Percentiles rank a stretch among this genome's conserved stretches.
These are phyloP conservation scores for Endotrypanum monterogeii DNA, from an alignment of 208 protist species.

Conservation along the genomic window DNA sequence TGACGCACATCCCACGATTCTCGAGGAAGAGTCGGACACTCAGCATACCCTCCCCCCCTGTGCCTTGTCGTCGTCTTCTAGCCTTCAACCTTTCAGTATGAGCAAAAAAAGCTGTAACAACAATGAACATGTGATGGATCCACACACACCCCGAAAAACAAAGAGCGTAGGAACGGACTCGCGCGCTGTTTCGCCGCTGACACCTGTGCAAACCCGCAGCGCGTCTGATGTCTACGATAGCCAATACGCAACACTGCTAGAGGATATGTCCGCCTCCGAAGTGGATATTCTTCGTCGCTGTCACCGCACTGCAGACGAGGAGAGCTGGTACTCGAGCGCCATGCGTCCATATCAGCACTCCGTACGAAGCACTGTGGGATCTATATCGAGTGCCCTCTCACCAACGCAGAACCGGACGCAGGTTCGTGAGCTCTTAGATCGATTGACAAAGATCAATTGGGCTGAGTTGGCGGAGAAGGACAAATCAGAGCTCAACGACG, in stretches of 20 bases:
- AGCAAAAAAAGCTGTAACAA: background rate
- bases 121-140: background rate
- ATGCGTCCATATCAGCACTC: slow-evolving; percentile 16
- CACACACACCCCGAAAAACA: background rate
- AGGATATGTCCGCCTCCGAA: slow-evolving; percentile 19
- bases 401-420: background rate
- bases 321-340: slow-evolving; percentile 42
- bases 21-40: background rate
- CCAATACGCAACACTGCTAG: slow-evolving; percentile 14
- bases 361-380: background rate
- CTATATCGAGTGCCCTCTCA: background rate
- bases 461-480: slow-evolving; percentile 18
- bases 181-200: slow-evolving; percentile 10
- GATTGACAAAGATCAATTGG: background rate
- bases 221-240: slow-evolving; percentile 19
- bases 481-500: slow-evolving; percentile 25
- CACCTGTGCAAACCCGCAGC: slow-evolving; percentile 14
- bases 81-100: background rate
- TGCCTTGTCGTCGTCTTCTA: slow-evolving; percentile 6
- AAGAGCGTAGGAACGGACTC: background rate
- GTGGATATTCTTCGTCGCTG: background rate
- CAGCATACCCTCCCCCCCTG: background rate
- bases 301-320: slow-evolving; percentile 16
- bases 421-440: slow-evolving; percentile 15
- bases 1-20: background rate